phyloP scores from a whole-genome alignment of 106 monocot species.

The Phalaenopsis equestris region DNA sequence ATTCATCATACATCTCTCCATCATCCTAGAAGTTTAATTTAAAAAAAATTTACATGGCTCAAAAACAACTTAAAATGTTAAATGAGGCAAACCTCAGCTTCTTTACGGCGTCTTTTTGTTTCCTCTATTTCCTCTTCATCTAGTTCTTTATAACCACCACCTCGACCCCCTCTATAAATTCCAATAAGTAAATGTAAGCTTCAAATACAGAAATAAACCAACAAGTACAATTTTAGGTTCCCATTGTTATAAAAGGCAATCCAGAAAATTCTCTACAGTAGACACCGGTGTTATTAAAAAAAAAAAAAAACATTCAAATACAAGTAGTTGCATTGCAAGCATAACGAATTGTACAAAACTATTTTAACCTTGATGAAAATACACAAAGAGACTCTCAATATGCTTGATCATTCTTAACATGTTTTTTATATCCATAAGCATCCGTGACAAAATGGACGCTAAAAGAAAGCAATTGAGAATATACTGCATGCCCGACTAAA shows the following conservation, averaged over 20 bases:
- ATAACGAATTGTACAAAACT: background rate
- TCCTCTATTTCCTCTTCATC: slow-evolving; percentile 98
- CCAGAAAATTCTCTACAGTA: background rate
- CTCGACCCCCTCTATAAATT: slow-evolving; percentile 71
- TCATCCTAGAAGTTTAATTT: slow-evolving; percentile 65
- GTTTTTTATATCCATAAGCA: background rate
- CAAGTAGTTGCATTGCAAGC: background rate
- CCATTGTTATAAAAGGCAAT: background rate
- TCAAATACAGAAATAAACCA: background rate
- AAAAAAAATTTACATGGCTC: background rate
- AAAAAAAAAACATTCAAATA: background rate
- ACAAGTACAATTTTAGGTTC: background rate
- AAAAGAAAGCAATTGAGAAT: background rate
- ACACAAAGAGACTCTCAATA: background rate
- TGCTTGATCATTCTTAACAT: background rate
- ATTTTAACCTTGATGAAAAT: background rate
- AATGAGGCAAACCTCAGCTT: slow-evolving; percentile 54
- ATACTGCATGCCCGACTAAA: background rate
- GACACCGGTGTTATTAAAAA: background rate
- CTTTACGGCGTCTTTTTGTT: slow-evolving; percentile 75
- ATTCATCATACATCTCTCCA: slow-evolving; percentile 98
- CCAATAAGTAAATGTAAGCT: background rate
- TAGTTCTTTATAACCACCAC: slow-evolving; percentile 92
- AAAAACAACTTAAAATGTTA: background rate
- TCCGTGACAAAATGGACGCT: background rate